Evolutionary conservation across 2,329 filamentous ascomycete genomes (phyloP), one percentile per base, ranked within the genome.

Genomic region (Colletotrichum sp.): DNA sequence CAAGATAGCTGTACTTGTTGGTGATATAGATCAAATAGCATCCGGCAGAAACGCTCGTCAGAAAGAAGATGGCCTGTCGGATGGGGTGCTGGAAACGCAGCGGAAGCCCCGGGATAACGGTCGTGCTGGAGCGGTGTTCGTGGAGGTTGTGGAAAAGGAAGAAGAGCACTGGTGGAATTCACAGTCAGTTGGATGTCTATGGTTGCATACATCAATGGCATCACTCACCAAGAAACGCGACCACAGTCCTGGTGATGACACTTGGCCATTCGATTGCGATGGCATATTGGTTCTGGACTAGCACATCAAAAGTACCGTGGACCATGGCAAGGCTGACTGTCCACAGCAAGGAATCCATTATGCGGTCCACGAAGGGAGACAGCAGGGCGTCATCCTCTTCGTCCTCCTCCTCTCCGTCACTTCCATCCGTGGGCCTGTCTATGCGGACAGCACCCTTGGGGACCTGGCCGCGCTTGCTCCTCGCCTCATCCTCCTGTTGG

Each of bases 1-100:
- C 94, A 79, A 98, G 92, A 81, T 98, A 99, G 6, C 93, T 92
- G 78, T 93, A 91, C 34, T 88, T 90, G 81, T 98, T 99, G 30
- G 94, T 95, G 69, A 96, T 92, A 79, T 94, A 88, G 65, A 99
- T 93, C 77, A 98, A 87, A 83, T 95, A 96, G 84, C 93, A 95
- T 2, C 97, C 97, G 0, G 92, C 87, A 12, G 82, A 83, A 9
- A 93, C 84, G 78, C 93, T 92, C 28, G 89, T 86, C 18, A 81
- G 81, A 76, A 95, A 90, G 86, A 96, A 97, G 68, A 94, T 83
- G 18, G 84, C 73, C 78, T 93, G 92, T 52, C 90, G 89, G 38
- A 91, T 81, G n/a, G 83, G 80, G 8, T 84, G 79, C 72, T 92
- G 90, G 74, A 85, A 87, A 52, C 82, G 84, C 8, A 78, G 75